phyloP scores from a whole-genome alignment of 2,329 filamentous ascomycete species.

The Exophiala sp. region DNA sequence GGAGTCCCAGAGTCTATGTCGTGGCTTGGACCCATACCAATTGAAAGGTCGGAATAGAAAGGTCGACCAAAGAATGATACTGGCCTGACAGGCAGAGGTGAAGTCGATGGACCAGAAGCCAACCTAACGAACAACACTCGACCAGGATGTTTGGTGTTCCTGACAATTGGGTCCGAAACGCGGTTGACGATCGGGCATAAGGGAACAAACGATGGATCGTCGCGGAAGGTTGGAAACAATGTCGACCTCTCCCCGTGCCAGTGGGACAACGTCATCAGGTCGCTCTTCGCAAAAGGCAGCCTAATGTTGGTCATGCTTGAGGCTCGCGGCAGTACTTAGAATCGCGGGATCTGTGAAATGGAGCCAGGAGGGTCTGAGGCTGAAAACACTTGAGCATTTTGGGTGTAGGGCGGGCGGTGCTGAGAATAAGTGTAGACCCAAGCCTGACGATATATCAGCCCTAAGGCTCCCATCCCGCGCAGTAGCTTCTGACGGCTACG shows the following conservation, averaged over 20 bases:
- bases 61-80: constrained; percentile 14
- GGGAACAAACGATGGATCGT: not conserved
- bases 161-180: constrained; percentile 22
- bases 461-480: constrained; percentile 12
- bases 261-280: constrained; percentile 19
- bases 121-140: not conserved
- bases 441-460: constrained; percentile 9
- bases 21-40: constrained; percentile 14
- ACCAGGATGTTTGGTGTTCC: constrained; percentile 10
- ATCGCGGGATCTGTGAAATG: constrained; percentile 9
- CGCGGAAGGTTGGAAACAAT: not conserved
- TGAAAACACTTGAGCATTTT: constrained; percentile 19
- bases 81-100: constrained; percentile 14
- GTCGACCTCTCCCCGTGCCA: not conserved
- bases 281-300: constrained; percentile 3
- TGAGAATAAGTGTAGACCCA: constrained; percentile 12
- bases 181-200: constrained; percentile 7
- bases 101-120: constrained; percentile 12
- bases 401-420: constrained; percentile 21
- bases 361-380: constrained; percentile 21
- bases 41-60: constrained; percentile 4
- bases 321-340: not conserved
- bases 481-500: constrained; percentile 10
- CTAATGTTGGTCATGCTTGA: not conserved
- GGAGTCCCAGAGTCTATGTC: constrained; percentile 11